Conservation (phyloP, 768 basidiomycete species). For the Saitozyma sp. region DNA sequence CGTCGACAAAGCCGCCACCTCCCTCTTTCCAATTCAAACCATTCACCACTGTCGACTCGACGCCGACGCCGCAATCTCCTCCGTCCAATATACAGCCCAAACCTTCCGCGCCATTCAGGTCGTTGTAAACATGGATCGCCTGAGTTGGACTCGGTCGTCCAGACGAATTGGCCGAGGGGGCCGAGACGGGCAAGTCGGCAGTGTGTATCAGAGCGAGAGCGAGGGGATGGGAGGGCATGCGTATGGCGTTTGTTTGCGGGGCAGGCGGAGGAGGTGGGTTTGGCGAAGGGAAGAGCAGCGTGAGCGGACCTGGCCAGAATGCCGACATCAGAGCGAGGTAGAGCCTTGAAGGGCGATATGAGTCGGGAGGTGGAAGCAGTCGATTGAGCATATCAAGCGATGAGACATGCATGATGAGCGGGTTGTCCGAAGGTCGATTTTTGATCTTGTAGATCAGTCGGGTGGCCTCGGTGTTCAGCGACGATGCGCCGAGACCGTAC, state of each 20-base stretch:
- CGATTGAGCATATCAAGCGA: conserved; percentile 75
- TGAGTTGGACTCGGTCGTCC: conserved; percentile 92
- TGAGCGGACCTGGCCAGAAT: conserved; percentile 95
- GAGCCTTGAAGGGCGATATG: conserved; percentile 63
- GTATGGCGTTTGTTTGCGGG: conserved; percentile 64
- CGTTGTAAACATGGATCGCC: conserved; percentile 77
- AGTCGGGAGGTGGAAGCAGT: conserved; percentile 63
- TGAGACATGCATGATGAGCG: conserved; percentile 94
- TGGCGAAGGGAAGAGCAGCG: conserved; percentile 78
- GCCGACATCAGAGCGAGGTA: conserved; percentile 74
- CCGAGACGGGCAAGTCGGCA: conserved; percentile 75
- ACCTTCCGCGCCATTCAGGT: conserved; percentile 59
- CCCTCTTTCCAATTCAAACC: conserved; percentile 58
- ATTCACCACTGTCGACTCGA: conserved; percentile 95
- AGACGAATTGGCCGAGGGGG: conserved; percentile 91
- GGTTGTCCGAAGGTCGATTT: conserved; percentile 91
- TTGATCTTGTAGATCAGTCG: conserved; percentile 80
- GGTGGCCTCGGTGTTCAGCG: conserved; percentile 63
- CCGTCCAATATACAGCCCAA: conserved; percentile 81
- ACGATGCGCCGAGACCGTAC: conserved; percentile 91
- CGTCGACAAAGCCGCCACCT: conserved; percentile 63
- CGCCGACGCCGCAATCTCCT: conserved; percentile 81
- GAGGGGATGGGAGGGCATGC: conserved; percentile 92
- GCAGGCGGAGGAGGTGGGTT: conserved; percentile 53
- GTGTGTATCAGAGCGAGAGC: conserved; percentile 83